Conservation (phyloP, 495 filamentous ascomycete genomes). For the Cryomyces antarcticus region DNA sequence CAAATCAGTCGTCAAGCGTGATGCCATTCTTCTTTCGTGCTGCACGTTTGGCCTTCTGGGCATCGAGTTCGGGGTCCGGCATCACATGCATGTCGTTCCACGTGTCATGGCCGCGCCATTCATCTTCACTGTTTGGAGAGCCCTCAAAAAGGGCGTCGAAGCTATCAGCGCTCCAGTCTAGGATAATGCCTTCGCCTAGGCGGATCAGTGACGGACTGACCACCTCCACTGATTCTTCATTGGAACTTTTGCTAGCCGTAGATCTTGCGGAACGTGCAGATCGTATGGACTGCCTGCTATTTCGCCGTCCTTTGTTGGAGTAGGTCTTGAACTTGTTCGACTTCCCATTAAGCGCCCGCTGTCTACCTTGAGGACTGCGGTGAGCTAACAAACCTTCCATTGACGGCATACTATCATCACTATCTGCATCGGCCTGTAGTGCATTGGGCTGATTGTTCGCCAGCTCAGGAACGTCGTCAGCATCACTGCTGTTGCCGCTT, state of each 20-base stretch:
- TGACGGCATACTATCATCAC: neutral
- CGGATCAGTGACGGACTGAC: neutral
- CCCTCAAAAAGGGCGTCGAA: conserved; percentile 51
- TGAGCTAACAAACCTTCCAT: neutral
- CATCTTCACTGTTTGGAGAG: conserved; percentile 12
- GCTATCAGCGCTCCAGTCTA: conserved; percentile 57
- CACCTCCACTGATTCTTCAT: neutral
- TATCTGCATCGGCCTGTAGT: neutral
- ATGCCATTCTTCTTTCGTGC: conserved; percentile 52
- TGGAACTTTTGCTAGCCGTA: neutral
- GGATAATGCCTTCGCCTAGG: conserved; percentile 59
- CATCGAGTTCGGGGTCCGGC: conserved; percentile 45
- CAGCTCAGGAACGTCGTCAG: neutral
- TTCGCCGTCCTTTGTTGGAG: neutral
- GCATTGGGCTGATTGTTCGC: neutral
- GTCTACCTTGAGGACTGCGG: neutral
- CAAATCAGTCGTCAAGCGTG: conserved; percentile 72
- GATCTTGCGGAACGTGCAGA: neutral
- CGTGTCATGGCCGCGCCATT: conserved; percentile 30
- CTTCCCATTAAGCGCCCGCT: neutral
- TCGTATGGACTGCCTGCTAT: neutral
- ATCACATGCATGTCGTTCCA: conserved; percentile 30
- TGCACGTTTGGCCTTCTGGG: conserved; percentile 34
- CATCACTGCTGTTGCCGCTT: neutral
- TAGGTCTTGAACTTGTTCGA: conserved; percentile 11